A percentile compares a stretch with the other conserved stretches of the same genome.
These are phyloP conservation scores for Diaporthe aspalathi DNA, from an alignment of 2,329 filamentous ascomycete species.

Conservation along the genomic window DNA sequence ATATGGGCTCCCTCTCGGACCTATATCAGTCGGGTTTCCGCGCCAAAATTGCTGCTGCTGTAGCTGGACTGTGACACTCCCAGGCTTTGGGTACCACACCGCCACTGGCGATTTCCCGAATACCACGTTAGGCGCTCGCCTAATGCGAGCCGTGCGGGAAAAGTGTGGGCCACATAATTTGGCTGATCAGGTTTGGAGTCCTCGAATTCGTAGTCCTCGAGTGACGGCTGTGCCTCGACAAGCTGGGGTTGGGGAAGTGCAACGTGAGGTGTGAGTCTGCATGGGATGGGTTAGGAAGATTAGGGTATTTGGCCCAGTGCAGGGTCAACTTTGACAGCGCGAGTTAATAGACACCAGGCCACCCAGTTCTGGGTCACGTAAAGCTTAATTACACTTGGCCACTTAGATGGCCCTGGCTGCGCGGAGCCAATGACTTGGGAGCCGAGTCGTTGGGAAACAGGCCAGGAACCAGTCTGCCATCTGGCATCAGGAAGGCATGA, in stretches of 20 bases:
- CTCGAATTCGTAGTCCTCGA: constrained; percentile 77
- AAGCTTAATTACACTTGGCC: not conserved
- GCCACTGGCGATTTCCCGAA: constrained; percentile 74
- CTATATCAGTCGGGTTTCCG: not conserved
- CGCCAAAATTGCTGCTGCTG: not conserved
- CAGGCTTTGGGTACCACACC: constrained; percentile 76
- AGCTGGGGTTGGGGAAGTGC: constrained; percentile 87
- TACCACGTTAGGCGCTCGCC: constrained; percentile 83
- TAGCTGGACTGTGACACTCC: constrained; percentile 65
- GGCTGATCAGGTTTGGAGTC: constrained; percentile 87
- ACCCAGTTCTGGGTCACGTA: constrained; percentile 75
- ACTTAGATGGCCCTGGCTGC: no score
- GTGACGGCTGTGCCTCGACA: constrained; percentile 82
- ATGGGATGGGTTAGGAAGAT: constrained; percentile 79
- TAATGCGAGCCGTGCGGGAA: constrained; percentile 80
- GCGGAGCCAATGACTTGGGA: constrained; percentile 57
- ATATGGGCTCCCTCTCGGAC: not conserved
- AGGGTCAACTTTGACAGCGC: constrained; percentile 76
- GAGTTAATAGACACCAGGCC: constrained; percentile 72
- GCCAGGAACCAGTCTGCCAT: not conserved
- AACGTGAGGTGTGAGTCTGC: constrained; percentile 79
- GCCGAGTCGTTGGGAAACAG: not conserved
- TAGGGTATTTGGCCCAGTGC: constrained; percentile 80
- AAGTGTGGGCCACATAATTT: constrained; percentile 98
- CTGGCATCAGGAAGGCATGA: not conserved